These are phyloP conservation scores for Botryotinia convoluta DNA, from an alignment of 2,329 filamentous ascomycete genomes.

Conservation along the genomic window DNA sequence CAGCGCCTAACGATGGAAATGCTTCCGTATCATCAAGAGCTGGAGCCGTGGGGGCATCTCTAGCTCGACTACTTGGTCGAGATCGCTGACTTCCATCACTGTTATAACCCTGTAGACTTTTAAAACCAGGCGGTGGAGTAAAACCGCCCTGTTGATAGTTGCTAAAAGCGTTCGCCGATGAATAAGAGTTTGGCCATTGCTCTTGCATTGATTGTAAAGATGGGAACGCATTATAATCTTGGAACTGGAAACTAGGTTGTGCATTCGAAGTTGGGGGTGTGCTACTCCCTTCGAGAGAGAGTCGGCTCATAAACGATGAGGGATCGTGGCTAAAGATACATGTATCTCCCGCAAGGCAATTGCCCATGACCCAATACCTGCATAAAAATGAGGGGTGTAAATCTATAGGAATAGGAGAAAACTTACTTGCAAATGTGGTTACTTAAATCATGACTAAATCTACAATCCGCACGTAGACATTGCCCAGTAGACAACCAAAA, in stretches of 20 bases:
- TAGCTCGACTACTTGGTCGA: conserved; percentile 73
- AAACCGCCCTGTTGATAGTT: conserved; percentile 52
- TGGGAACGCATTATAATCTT: conserved; percentile 84
- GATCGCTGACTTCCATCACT: conserved; percentile 71
- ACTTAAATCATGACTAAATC: conserved; percentile 94
- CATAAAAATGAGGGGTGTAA: conserved; percentile 24
- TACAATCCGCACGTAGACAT: conserved; percentile 91
- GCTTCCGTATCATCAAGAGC: conserved; percentile 92
- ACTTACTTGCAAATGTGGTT: conserved; percentile 96
- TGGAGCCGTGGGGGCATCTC: conserved; percentile 64
- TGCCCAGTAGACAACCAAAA: conserved; percentile 96
- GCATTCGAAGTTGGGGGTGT: conserved; percentile 61
- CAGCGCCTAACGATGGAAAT: conserved; percentile 84
- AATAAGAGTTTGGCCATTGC: conserved; percentile 50
- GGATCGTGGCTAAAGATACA: conserved; percentile 98
- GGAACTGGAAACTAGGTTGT: conserved; percentile 71
- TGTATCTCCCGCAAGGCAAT: conserved; percentile 87
- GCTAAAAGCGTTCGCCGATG: conserved; percentile 45
- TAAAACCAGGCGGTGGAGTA: conserved; percentile 69
- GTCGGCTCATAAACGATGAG: conserved; percentile 75
- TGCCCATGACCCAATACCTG: conserved; percentile 94
- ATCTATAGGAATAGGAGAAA: background rate
- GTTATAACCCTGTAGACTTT: conserved; percentile 54
- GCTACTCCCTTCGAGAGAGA: conserved; percentile 68
- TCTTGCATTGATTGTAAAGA: conserved; percentile 65